Conservation (phyloP, 1,139 yeast species). For the Geotrichum histeridarum region DNA sequence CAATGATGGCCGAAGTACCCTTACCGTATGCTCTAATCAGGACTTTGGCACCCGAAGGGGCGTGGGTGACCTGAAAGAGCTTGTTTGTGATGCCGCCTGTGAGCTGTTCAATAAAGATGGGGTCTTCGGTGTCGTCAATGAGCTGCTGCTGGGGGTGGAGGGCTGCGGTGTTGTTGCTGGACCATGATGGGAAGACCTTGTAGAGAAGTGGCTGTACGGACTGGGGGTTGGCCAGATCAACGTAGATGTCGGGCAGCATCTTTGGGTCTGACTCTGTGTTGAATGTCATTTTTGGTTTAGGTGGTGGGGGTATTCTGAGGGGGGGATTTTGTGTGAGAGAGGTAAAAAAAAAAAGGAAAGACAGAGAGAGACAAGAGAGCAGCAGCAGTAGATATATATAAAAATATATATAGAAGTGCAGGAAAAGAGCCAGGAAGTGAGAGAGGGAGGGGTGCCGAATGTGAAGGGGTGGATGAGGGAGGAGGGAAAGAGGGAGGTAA, state of each 20-base stretch:
- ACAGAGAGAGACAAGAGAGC: too few species aligned
- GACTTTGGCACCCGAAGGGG: slow-evolving; percentile 37
- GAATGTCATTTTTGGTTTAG: neutral
- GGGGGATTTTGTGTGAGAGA: neutral
- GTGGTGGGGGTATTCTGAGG: neutral
- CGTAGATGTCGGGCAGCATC: slow-evolving; percentile 7
- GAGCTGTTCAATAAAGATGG: slow-evolving; percentile 33
- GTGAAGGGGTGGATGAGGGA: neutral
- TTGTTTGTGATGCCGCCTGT: slow-evolving; percentile 82
- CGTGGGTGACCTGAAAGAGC: slow-evolving; percentile 49
- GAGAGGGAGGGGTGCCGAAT: neutral
- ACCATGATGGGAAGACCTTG: slow-evolving; percentile 10
- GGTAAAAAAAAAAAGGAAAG: too few species aligned
- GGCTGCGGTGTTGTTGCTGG: neutral
- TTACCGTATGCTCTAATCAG: slow-evolving; percentile 71
- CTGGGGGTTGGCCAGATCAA: slow-evolving; percentile 8
- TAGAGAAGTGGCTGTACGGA: slow-evolving; percentile 11
- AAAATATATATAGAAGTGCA: neutral
- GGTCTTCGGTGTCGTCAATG: neutral
- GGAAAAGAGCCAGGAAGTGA: neutral
- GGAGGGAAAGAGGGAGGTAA: neutral
- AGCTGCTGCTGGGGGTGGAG: neutral
- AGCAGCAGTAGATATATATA: too few species aligned
- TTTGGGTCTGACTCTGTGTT: neutral
- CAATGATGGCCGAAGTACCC: slow-evolving; percentile 69